phyloP scores from a whole-genome alignment of 1,284 basidiomycete genomes.

The Bondarzewia mesenterica region DNA sequence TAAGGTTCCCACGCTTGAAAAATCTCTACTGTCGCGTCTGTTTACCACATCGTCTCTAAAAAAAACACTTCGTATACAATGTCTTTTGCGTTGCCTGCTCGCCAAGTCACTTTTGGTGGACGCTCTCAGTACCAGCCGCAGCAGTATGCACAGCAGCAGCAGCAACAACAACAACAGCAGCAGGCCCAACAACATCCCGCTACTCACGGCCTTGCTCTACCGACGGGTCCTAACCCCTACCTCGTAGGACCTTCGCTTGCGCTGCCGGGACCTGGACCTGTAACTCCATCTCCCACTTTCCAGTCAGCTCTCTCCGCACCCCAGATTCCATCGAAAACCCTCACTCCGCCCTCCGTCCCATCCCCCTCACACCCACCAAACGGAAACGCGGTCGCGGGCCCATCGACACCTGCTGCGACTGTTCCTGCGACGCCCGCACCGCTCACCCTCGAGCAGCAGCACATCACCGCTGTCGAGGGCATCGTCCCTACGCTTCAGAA shows the following conservation, averaged over 20 bases:
- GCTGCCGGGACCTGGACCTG: conserved; percentile 33
- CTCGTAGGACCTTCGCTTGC: conserved; percentile 29
- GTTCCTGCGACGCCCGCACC: conserved; percentile 57
- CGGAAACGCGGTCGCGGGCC: conserved; percentile 33
- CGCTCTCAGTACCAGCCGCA: conserved; percentile 32
- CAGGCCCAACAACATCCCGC: conserved; percentile 22
- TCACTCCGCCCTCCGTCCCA: conserved; percentile 16
- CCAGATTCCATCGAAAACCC: conserved; percentile 5
- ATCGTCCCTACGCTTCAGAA: conserved; percentile 96
- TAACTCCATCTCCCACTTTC: conserved; percentile 15
- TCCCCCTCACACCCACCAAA: conserved; percentile 17
- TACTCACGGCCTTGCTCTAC: conserved; percentile 37
- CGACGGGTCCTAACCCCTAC: conserved; percentile 38
- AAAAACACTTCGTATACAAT: conserved; percentile 6
- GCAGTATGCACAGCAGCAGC: conserved; percentile 24
- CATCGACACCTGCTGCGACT: conserved; percentile 41
- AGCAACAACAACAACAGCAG: conserved; percentile 28
- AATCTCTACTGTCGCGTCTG: conserved; percentile 1
- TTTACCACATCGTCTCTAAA: not conserved
- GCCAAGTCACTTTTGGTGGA: conserved; percentile 69
- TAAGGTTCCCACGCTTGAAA: conserved; percentile 15
- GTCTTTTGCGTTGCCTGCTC: conserved; percentile 68
- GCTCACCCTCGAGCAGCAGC: conserved; percentile 78
- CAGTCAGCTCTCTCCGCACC: conserved; percentile 20
- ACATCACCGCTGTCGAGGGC: conserved; percentile 91